phyloP scores from a whole-genome alignment of 2,329 filamentous ascomycete genomes.

The Chalaropsis thielavioides region DNA sequence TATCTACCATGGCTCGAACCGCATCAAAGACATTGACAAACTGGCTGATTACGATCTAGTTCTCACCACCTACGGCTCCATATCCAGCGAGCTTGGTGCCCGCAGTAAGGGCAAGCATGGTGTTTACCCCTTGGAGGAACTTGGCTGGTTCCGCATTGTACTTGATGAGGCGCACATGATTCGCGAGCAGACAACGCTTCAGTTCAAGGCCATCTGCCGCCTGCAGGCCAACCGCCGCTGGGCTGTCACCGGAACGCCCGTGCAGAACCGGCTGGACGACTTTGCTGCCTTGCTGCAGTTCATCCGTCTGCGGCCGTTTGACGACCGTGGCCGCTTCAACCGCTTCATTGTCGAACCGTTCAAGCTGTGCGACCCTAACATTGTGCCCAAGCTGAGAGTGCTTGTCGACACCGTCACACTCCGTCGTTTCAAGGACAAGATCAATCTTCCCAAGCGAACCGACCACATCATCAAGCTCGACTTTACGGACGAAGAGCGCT shows the following conservation, averaged over 20 bases:
- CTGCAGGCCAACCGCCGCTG: constrained; percentile 71
- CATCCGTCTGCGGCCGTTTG: constrained; percentile 69
- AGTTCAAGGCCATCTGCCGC: constrained; percentile 72
- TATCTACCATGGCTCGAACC: constrained; percentile 71
- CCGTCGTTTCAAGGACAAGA: constrained; percentile 79
- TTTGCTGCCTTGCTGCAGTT: constrained; percentile 78
- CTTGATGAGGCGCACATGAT: constrained; percentile 93
- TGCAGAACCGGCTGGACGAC: constrained; percentile 88
- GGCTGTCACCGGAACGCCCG: constrained; percentile 94
- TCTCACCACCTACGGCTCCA: constrained; percentile 83
- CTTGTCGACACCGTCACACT: constrained; percentile 91
- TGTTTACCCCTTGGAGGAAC: constrained; percentile 52
- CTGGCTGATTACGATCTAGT: constrained; percentile 68
- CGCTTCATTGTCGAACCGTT: constrained; percentile 73
- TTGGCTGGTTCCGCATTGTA: constrained; percentile 88
- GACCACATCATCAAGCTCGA: constrained; percentile 61
- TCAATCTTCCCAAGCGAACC: constrained; percentile 59
- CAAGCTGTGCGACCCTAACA: constrained; percentile 70
- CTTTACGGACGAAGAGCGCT: constrained; percentile 60
- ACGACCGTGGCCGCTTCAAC: constrained; percentile 60
- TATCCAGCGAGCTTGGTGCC: constrained; percentile 61
- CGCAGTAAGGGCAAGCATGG: constrained; percentile 47
- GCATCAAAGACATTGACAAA: constrained; percentile 52
- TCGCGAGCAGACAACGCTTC: constrained; percentile 64
- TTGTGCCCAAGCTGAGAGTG: constrained; percentile 70